Evolutionary conservation across 139 green algal species (phyloP).

Genomic region (Chlorella vulgaris): DNA sequence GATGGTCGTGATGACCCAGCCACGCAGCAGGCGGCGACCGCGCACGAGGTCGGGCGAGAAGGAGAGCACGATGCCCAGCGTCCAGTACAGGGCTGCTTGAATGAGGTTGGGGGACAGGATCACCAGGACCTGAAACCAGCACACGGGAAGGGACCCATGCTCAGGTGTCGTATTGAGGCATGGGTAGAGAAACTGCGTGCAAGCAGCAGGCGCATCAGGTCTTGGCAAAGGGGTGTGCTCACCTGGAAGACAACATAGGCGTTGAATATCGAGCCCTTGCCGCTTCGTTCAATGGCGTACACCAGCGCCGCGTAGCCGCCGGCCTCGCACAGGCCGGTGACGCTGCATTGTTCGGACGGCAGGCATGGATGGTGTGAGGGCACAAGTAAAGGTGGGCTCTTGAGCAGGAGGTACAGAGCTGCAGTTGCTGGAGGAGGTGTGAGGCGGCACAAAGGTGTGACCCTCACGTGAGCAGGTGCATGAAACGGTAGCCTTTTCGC

Average conservation of each 20-base stretch:
- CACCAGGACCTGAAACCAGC: slow-evolving; percentile 4
- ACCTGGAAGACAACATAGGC: slow-evolving; percentile 17
- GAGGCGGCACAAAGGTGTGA: background rate
- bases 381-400: background rate
- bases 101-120: background rate
- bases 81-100: background rate
- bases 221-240: too few relatives aligned
- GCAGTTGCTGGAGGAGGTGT: background rate
- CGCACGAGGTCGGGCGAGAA: slow-evolving; percentile 13
- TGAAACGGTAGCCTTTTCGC: slow-evolving; percentile 7
- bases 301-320: slow-evolving; percentile 14
- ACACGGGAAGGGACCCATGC: background rate
- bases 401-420: too few relatives aligned
- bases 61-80: slow-evolving; percentile 12
- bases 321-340: slow-evolving; percentile 4
- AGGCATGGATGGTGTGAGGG: background rate
- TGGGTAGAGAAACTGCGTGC: too few relatives aligned
- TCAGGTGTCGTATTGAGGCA: too few relatives aligned
- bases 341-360: background rate
- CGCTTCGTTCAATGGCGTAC: slow-evolving; percentile 5
- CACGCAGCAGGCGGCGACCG: slow-evolving; percentile 18
- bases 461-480: slow-evolving; percentile 30
- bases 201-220: too few relatives aligned
- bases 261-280: slow-evolving; percentile 12
- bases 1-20: slow-evolving; percentile 23